These are phyloP conservation scores for Coemansia sp. DNA, from an alignment of 192 early-diverging fungal species.

Conservation along the genomic window DNA sequence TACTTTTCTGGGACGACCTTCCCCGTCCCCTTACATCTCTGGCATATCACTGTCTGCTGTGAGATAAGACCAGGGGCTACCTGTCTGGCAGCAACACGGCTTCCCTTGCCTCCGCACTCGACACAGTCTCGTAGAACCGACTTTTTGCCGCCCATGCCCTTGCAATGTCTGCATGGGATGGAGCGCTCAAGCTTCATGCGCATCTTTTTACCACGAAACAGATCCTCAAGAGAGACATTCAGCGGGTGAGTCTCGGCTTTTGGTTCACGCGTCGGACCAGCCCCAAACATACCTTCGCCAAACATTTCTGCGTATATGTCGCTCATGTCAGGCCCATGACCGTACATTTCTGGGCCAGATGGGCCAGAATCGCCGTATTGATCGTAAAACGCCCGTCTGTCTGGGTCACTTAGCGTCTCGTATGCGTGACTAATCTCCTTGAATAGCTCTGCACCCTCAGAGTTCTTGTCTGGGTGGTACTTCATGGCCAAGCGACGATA, in stretches of 20 bases:
- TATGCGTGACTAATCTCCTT: constrained; percentile 86
- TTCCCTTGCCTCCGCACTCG: constrained; percentile 35
- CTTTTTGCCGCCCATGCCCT: constrained; percentile 45
- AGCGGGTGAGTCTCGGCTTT: constrained; percentile 40
- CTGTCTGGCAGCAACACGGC: constrained; percentile 27
- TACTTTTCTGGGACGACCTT: constrained; percentile 84
- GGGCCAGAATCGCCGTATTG: constrained; percentile 60
- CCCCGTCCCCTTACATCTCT: constrained; percentile 71
- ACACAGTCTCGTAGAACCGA: constrained; percentile 48
- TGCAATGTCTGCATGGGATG: constrained; percentile 43
- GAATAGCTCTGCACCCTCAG: constrained; percentile 73
- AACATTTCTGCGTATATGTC: constrained; percentile 26
- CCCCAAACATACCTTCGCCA: constrained; percentile 27
- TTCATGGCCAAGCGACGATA: constrained; percentile 64
- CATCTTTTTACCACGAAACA: constrained; percentile 73
- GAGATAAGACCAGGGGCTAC: constrained; percentile 52
- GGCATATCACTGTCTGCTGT: constrained; percentile 76
- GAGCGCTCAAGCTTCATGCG: constrained; percentile 60
- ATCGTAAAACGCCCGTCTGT: constrained; percentile 72
- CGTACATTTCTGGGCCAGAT: constrained; percentile 50
- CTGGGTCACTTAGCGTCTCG: constrained; percentile 71
- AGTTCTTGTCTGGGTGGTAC: constrained; percentile 69
- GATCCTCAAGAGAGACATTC: constrained; percentile 68
- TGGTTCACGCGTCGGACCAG: constrained; percentile 6
- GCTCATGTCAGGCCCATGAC: constrained; percentile 22